Evolutionary conservation across 331 rosid species (phyloP).

Genomic region (Saraca asoca): DNA sequence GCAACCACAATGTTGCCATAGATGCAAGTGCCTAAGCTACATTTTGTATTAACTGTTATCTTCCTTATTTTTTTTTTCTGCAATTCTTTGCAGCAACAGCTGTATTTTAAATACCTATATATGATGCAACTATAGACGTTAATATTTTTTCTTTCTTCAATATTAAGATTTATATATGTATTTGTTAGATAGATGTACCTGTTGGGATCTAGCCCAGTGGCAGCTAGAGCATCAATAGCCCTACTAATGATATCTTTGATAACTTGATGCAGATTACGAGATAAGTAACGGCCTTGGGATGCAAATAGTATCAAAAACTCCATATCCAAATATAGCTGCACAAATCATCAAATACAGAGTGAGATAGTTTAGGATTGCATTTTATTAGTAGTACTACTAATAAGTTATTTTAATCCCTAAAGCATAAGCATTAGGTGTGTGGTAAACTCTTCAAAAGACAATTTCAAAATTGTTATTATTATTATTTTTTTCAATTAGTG

Average conservation of each 20-base stretch:
- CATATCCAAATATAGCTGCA: conserved; percentile 93
- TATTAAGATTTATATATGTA: conserved; percentile 8
- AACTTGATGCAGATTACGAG: conserved; percentile 83
- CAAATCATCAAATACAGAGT: neutral
- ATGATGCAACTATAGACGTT: neutral
- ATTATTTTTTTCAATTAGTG: neutral
- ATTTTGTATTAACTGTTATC: too few relatives aligned
- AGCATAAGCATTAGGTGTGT: conserved; percentile 8
- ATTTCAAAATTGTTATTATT: too few relatives aligned
- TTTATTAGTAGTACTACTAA: neutral
- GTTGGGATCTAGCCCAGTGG: conserved; percentile 80
- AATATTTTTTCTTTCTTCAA: neutral
- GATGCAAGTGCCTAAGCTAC: too few relatives aligned
- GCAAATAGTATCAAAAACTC: conserved; percentile 88
- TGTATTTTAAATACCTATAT: too few relatives aligned
- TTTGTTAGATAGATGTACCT: conserved; percentile 49
- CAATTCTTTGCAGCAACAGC: too few relatives aligned
- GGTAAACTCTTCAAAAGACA: neutral
- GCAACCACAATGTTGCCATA: too few relatives aligned
- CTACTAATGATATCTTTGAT: conserved; percentile 68
- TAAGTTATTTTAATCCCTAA: neutral
- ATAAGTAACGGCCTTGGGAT: conserved; percentile 87
- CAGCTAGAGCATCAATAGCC: conserved; percentile 72
- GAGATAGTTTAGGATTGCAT: conserved; percentile 10
- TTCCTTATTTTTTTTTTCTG: too few relatives aligned